Conservation (phyloP, 2,329 filamentous ascomycete species). For the Neocucurbitaria cava region DNA sequence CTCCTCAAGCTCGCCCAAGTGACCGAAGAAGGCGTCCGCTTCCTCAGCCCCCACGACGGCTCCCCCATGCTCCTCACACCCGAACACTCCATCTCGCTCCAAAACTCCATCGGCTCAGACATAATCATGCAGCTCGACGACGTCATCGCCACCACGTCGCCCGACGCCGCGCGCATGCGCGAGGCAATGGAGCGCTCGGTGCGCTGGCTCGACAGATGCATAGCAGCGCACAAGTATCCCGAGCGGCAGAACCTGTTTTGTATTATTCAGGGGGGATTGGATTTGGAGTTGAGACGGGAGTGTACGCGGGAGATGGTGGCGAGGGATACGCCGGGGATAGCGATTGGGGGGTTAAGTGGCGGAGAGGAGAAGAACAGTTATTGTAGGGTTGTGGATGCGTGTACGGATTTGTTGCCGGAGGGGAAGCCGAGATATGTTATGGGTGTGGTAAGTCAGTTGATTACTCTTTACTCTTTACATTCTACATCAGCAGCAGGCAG, state of each 20-base stretch:
- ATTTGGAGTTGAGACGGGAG: conserved; percentile 81
- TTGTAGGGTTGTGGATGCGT: conserved; percentile 87
- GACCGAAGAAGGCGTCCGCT: conserved; percentile 94
- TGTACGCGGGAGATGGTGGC: conserved; percentile 89
- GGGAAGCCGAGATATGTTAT: conserved; percentile 98
- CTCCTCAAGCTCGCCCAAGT: conserved; percentile 90
- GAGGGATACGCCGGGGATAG: conserved; percentile 91
- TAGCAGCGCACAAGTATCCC: conserved; percentile 84
- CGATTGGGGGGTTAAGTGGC: conserved; percentile 92
- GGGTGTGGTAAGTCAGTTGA: conserved; percentile 78
- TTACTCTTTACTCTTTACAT: too few relatives aligned
- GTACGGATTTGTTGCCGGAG: conserved; percentile 83
- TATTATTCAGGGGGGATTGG: conserved; percentile 95
- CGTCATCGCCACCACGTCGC: conserved; percentile 94
- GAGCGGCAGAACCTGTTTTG: conserved; percentile 92
- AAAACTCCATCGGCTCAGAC: conserved; percentile 97
- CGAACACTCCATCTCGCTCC: conserved; percentile 93
- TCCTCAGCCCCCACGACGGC: conserved; percentile 95
- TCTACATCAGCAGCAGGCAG: not conserved
- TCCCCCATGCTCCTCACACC: conserved; percentile 96
- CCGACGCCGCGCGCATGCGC: conserved; percentile 83
- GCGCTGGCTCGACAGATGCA: conserved; percentile 94
- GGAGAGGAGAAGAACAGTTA: conserved; percentile 94
- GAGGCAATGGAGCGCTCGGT: conserved; percentile 95
- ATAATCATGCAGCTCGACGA: conserved; percentile 99